Evolutionary conservation across 768 basidiomycete genomes (phyloP), one percentile per base, ranked within the genome.

Genomic region (Heimioporus sp.): DNA sequence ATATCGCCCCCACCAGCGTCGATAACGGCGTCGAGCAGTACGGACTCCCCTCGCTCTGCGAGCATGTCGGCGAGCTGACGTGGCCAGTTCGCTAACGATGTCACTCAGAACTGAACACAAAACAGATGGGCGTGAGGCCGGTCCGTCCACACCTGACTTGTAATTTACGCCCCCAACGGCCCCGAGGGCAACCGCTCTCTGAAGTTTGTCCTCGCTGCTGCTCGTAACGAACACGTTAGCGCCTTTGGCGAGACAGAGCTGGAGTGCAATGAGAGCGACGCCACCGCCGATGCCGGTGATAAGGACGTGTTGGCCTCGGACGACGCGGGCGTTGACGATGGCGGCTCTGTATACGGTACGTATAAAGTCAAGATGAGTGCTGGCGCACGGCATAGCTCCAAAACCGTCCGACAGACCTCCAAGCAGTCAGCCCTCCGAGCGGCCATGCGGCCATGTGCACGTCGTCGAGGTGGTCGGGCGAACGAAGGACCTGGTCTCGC

Each of bases 221-320:
- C 87, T 90, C 5, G 92, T 89, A 20, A 92, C 89, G 65, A 85
- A 93, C n/a, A 92, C 89, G 32, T 79, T 79, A 1, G 88, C 86
- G 28, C 91, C 87, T 48, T 77, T 78, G 0, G 87, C 90, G 4
- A 91, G 60, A 63, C 83, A 87, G 10, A 92, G 67, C 65, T 94
- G 90, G 53, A 92, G 68, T 0, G 87, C 84, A 37, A 82, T 59
- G 28, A 93, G 74, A 0, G 92, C 92, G 36, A 94, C 92, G 12
- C 92, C 91, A 17, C 91, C 91, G 20, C 90, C 90, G 40, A 88
- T 81, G 16, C 90, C 90, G 0, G 88, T 90, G 52, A 94, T 85
- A 41, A 93, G 79, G 37, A 94, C 76, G 48, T 85, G 86, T 34
- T 92, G 81, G 8, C 83, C 88, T 13, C 70, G 60, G 46, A 79